These are phyloP conservation scores for Peniophora sp. DNA, from an alignment of 1,284 basidiomycete genomes.

Conservation along the genomic window DNA sequence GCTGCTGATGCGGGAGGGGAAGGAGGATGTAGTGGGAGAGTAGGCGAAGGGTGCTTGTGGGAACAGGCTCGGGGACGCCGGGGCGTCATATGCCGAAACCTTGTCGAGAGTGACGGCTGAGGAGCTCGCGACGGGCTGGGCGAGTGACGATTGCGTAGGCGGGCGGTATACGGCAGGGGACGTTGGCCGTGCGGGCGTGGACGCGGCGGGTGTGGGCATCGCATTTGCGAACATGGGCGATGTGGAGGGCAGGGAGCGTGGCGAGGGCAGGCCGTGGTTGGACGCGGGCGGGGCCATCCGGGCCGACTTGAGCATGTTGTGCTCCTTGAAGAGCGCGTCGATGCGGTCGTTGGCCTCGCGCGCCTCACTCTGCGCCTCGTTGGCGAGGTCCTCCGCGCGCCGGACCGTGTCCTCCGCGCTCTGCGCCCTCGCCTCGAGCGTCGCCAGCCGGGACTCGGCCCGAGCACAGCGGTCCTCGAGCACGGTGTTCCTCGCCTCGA, in stretches of 20 bases:
- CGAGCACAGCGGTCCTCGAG: not conserved
- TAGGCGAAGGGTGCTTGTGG: not conserved
- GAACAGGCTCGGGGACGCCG: too few relatives aligned
- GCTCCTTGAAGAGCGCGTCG: too few relatives aligned
- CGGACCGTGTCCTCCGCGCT: too few relatives aligned
- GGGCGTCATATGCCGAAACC: too few relatives aligned
- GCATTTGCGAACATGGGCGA: not conserved
- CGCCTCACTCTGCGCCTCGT: not conserved
- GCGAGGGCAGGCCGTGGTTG: too few relatives aligned
- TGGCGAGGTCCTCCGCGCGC: too few relatives aligned
- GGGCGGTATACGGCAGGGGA: not conserved
- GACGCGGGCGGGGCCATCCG: too few relatives aligned
- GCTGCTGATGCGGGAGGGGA: not conserved
- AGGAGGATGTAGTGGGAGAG: not conserved
- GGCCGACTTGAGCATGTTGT: too few relatives aligned
- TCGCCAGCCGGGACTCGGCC: not conserved
- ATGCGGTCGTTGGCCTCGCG: not conserved
- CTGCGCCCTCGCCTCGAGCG: not conserved
- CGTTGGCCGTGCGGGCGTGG: not conserved
- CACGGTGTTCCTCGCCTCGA: not conserved
- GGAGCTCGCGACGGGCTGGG: not conserved
- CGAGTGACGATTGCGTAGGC: not conserved
- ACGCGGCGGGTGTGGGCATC: not conserved
- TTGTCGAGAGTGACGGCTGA: not conserved
- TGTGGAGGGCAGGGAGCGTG: too few relatives aligned